Base-by-base conservation (phyloP, 2,329 filamentous ascomycete species). In the Xylariaceae sp. region DNA sequence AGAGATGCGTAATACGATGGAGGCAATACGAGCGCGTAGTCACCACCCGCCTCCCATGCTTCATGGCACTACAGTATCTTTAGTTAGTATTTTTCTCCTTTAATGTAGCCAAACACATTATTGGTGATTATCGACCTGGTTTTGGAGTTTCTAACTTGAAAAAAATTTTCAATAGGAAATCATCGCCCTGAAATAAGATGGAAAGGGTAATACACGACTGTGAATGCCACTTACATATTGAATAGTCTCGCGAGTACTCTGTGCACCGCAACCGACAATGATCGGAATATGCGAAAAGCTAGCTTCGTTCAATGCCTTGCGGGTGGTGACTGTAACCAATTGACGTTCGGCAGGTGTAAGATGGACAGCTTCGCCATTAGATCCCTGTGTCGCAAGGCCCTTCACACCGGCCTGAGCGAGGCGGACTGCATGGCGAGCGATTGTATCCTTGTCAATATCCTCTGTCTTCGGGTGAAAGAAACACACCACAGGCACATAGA, bases 311-410 rank as follows among this genome's bases (percentile, higher is more conserved):
- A 93, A 79, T 14, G 89, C 88, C 59, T 82, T 80, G 41, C 90
- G 86, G 1, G 89, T 92, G 32, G 87, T 85, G 48, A 77, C 76
- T 6, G 88, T 92, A 65, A 93, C 84, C 49, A 84, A 75, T 46
- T 82, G 81, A 56, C 89, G 84, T 75, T 93, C 90, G 20, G 81
- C 77, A 65, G 87, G 87, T 43, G 86, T 86, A 32, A 93, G 81
- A 68, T 92, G 89, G 12, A 92, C 89, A 7, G 90, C 89, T 77
- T 95, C 90, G 66, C 90, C 90, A 69, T 93, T 93, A 69, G 88
- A 91, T 45, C 90, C 90, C 71, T 92, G 89, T 10, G 88, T 90
- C 47, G 89, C 88, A 45, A 93, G 80, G 19, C 89, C 89, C 16
- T 87, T 82, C 42, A 93, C 84, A 61, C 90, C 90, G 23, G 88